A percentile compares a stretch with the other conserved stretches of the same genome.
Conservation (phyloP, 2,329 filamentous ascomycete genomes). For the Xylariales sp. region DNA sequence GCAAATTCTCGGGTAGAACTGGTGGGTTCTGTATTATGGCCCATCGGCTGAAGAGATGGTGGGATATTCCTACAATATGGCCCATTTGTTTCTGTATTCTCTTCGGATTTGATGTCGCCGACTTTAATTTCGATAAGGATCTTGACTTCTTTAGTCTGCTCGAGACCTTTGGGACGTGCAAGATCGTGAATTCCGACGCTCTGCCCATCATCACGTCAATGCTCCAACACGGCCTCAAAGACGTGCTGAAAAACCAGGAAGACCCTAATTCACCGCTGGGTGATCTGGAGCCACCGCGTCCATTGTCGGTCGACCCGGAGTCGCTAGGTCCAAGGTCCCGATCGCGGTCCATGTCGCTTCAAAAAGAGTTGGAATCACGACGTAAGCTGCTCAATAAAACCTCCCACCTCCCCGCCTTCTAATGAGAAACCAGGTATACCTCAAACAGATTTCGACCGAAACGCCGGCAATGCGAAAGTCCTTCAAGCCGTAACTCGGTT, state of each 20-base stretch:
- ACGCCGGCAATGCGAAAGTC: conserved; percentile 71
- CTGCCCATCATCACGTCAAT: conserved; percentile 84
- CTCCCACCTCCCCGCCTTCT: neutral
- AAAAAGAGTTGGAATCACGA: conserved; percentile 66
- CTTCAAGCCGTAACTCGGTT: conserved; percentile 83
- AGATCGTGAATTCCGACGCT: conserved; percentile 80
- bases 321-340: conserved; percentile 53
- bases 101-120: conserved; percentile 84
- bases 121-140: conserved; percentile 76
- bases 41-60: conserved; percentile 84
- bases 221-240: conserved; percentile 85
- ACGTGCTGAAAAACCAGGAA: conserved; percentile 71
- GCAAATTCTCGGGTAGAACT: conserved; percentile 84
- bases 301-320: conserved; percentile 43
- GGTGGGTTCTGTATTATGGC: conserved; percentile 91
- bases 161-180: conserved; percentile 76
- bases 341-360: conserved; percentile 74
- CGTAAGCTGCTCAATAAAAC: conserved; percentile 54
- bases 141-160: conserved; percentile 81
- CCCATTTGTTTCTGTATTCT: conserved; percentile 87
- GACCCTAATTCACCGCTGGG: conserved; percentile 66
- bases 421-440: conserved; percentile 50
- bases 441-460: conserved; percentile 59
- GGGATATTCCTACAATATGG: conserved; percentile 88
- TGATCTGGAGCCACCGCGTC: conserved; percentile 41